phyloP scores from a whole-genome alignment of 2,329 filamentous ascomycete genomes.

The Penicillium sp. region DNA sequence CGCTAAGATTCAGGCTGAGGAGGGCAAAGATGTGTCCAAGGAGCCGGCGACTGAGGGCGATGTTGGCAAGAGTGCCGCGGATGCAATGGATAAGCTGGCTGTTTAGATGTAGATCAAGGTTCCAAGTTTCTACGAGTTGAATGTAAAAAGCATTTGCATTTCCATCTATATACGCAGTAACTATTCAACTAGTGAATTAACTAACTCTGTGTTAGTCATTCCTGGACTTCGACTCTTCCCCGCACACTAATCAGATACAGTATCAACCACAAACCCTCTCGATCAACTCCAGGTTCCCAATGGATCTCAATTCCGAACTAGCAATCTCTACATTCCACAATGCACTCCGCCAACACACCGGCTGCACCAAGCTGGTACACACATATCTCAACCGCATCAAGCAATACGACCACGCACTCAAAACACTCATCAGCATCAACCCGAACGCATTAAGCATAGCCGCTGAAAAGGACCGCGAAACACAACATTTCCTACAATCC shows the following conservation, averaged over 20 bases:
- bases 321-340: constrained; percentile 55
- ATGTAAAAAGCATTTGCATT: neutral
- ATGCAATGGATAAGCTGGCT: neutral
- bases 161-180: neutral
- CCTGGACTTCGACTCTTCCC: neutral
- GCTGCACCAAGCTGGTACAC: constrained; percentile 52
- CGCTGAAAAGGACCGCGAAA: constrained; percentile 45
- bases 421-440: constrained; percentile 54
- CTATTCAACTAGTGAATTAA: too few species aligned
- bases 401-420: constrained; percentile 52
- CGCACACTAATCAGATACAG: neutral
- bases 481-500: constrained; percentile 1
- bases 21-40: neutral
- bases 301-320: constrained; percentile 42
- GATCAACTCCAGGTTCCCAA: neutral
- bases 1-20: constrained; percentile 3
- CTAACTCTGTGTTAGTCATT: neutral
- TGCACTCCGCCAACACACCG: constrained; percentile 51
- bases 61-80: constrained; percentile 1
- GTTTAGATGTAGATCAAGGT: neutral
- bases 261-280: neutral
- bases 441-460: constrained; percentile 47
- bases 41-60: neutral
- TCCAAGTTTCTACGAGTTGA: neutral
- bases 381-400: constrained; percentile 56